phyloP scores from a whole-genome alignment of 805 yeast genomes.

The Saccharomycopsis sp. region DNA sequence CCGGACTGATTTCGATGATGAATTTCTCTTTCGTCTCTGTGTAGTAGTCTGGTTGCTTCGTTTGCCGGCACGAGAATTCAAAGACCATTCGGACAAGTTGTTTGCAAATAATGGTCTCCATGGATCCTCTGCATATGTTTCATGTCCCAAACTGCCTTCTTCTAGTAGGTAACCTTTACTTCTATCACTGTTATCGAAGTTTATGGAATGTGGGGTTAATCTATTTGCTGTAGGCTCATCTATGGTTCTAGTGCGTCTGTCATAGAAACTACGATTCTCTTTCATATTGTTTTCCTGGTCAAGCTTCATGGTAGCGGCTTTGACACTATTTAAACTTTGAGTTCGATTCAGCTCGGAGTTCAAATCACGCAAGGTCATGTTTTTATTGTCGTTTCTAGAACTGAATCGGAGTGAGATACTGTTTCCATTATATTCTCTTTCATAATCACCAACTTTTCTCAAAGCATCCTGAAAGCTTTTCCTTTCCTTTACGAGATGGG shows the following conservation, averaged over 20 bases:
- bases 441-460: neutral
- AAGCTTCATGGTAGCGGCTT: too few species aligned
- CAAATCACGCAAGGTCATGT: neutral
- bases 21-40: neutral
- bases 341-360: neutral
- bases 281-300: too few species aligned
- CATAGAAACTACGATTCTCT: neutral
- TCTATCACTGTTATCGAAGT: neutral
- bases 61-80: neutral
- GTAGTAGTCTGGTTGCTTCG: neutral
- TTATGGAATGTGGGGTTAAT: neutral
- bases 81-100: neutral
- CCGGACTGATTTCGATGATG: too few species aligned
- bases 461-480: neutral
- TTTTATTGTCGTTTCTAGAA: neutral
- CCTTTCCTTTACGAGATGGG: neutral
- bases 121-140: neutral
- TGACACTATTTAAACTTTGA: too few species aligned
- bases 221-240: neutral
- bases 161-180: neutral
- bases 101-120: neutral
- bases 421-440: neutral
- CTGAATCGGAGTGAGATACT: neutral
- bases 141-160: neutral
- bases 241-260: neutral